These are phyloP conservation scores for Pugionium cornutum DNA, from an alignment of 345 rosid species.

Conservation along the genomic window DNA sequence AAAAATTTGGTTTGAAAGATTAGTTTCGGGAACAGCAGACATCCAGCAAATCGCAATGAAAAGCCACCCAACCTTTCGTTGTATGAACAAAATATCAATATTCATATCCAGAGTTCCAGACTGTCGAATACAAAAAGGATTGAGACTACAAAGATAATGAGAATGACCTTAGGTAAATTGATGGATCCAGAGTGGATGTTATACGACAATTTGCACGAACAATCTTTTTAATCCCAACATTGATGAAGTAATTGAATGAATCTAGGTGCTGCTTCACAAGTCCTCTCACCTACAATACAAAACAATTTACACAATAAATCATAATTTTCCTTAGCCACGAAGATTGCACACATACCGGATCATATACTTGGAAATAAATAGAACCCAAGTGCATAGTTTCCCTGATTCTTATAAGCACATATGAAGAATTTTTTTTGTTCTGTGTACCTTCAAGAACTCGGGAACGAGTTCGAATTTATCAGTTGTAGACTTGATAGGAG, in stretches of 20 bases:
- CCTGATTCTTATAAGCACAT: background rate
- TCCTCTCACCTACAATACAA: slow-evolving; percentile 65
- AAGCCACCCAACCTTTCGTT: background rate
- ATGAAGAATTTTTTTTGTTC: background rate
- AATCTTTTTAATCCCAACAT: slow-evolving; percentile 78
- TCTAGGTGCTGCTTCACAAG: slow-evolving; percentile 93
- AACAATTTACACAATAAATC: slow-evolving; percentile 6
- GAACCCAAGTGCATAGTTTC: slow-evolving; percentile 2
- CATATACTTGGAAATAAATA: background rate
- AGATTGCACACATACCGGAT: background rate
- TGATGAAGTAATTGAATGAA: slow-evolving; percentile 81
- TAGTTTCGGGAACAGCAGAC: slow-evolving; percentile 10
- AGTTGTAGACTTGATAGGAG: slow-evolving; percentile 37
- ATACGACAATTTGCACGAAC: slow-evolving; percentile 74
- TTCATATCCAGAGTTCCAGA: background rate
- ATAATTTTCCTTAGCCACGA: background rate
- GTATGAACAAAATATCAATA: background rate
- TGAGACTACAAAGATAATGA: background rate
- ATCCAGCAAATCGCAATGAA: background rate
- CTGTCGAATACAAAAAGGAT: background rate
- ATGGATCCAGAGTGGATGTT: slow-evolving; percentile 50
- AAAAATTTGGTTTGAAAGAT: background rate
- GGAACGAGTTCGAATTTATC: slow-evolving; percentile 42
- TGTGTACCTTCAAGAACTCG: slow-evolving; percentile 43
- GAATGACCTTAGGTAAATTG: slow-evolving; percentile 58